Conservation (phyloP, 2,329 filamentous ascomycete species). For the Mollisiaceae sp. region DNA sequence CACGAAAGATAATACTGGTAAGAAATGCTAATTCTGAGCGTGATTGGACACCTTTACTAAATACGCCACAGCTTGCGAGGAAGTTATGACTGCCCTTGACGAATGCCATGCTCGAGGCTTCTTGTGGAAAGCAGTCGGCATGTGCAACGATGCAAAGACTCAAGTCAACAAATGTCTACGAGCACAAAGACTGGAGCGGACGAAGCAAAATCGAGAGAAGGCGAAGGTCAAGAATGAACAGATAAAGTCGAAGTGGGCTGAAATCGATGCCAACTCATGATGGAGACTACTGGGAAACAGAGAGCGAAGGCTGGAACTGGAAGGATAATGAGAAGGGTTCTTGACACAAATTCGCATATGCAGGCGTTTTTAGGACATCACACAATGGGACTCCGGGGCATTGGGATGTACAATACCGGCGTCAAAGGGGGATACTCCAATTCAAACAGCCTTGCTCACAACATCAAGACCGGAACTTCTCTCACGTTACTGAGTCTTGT, state of each 20-base stretch:
- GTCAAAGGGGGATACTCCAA: conserved; percentile 19
- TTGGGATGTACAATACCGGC: conserved; percentile 26
- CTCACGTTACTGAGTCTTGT: neutral
- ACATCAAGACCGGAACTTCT: neutral
- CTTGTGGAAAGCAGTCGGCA: conserved; percentile 86
- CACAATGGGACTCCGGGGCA: conserved; percentile 10
- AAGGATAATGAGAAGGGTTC: conserved; percentile 10
- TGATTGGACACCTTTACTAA: conserved; percentile 20
- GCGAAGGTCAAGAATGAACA: conserved; percentile 73
- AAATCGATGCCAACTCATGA: conserved; percentile 74
- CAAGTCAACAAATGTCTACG: conserved; percentile 85
- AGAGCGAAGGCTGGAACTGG: neutral
- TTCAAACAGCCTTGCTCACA: neutral
- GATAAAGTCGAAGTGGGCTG: conserved; percentile 79
- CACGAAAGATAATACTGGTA: conserved; percentile 89
- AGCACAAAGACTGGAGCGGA: conserved; percentile 78
- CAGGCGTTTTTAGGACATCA: conserved; percentile 26
- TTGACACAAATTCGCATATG: conserved; percentile 18
- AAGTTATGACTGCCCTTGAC: conserved; percentile 91
- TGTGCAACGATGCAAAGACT: conserved; percentile 86
- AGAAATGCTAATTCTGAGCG: conserved; percentile 25
- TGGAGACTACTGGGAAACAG: neutral
- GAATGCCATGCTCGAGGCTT: conserved; percentile 95
- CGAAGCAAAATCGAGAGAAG: conserved; percentile 74
- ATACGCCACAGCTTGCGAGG: conserved; percentile 76